Base-by-base conservation (phyloP, 2,329 filamentous ascomycete genomes). In the Lachnellula hyalina region DNA sequence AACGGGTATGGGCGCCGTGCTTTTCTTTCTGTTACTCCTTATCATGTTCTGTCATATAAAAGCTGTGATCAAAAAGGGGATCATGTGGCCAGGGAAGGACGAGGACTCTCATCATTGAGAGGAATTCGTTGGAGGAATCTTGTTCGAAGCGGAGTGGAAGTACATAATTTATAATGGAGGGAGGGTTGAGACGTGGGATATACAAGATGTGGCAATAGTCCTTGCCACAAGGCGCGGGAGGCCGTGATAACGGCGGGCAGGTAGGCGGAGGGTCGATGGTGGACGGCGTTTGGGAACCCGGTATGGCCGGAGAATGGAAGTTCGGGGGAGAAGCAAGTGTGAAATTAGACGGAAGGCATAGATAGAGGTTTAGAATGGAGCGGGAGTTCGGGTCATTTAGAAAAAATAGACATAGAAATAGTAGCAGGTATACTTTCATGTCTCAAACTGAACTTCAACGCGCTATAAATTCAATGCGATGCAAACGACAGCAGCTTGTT, bases 11-110 rank as follows among this genome's bases (percentile, higher is more conserved):
- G 72, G 71, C 0, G 77, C 73, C 0, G 77, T 68, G 0, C 75
- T 83, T 70, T 79, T 76, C 9, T 70, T 79, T 21, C 55, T 72
- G 2, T 69, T 63, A 63, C 45, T 68, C 17, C 36, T 68, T 51
- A 61, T 66, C 38, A 28, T 65, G n/a, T 52, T 47, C 15, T 53
- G 62, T 28, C 65, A 70, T 49, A 48, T 63, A 11, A 67, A 63
- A 49, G 65, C 67, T 2, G 54, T 69, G 15, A 44, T 58, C 19
- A 55, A 57, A 6, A 61, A 62, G 48, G 61, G 62, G 52, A 69
- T 69, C 38, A 62, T 65, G 38, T 69, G 64, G 61, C 68, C 68
- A 5, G 67, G 68, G 9, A 63, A 61, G 45, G 68, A 69, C 50
- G 67, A 69, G 53, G 67, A 70, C 57, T 54, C 65, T n/a, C 61